Evolutionary conservation across 805 yeast species (phyloP), one percentile per base, ranked within the genome.

Genomic region (Saturnispora bothae): DNA sequence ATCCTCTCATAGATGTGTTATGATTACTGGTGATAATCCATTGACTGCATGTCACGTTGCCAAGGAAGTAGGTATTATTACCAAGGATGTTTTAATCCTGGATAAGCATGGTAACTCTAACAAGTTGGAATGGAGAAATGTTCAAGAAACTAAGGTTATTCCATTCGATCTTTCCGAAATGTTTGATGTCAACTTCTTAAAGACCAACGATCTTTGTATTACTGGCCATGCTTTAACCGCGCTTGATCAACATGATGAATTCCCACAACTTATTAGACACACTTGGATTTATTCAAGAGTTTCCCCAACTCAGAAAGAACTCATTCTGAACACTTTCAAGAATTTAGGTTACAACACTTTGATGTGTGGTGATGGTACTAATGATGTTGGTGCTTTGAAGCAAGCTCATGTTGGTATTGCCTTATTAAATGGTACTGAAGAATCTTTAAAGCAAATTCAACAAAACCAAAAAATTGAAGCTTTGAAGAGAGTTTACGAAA

Each of bases 291-390:
- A 84, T 56, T 96, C 98, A 32, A 81, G 98, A 65, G 97, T 92
- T 23, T 89, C 97, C 5, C 98, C 98, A 29, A 54, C 81, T 19
- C 98, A 92, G 65, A 92, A 92, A 64, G 98, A 92, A 62, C 85
- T 81, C 48, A 78, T 92, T 50, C 68, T 92, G 52, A 79, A 77
- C 44, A 73, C 86, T 28, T 73, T 84, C 58, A 92, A 89, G 60
- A 78, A 76, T 45, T 71, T 84, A 57, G 96, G 96, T 19, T 92
- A 89, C 63, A 81, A 76, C 54, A 92, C 97, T 18, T 71, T 92
- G 51, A 92, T 92, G 98, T 92, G 98, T 64, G 98, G 98, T 69
- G 98, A 92, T 64, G 98, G 98, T 63, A 92, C 98, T n/a, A 92
- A 92, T 57, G 98, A 92, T 68, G 98, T 92, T 36, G 98, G 98